Percentiles rank a stretch among this genome's conserved stretches.
Evolutionary conservation across 768 basidiomycete genomes (phyloP).

Genomic region (Agrocybe praecox): DNA sequence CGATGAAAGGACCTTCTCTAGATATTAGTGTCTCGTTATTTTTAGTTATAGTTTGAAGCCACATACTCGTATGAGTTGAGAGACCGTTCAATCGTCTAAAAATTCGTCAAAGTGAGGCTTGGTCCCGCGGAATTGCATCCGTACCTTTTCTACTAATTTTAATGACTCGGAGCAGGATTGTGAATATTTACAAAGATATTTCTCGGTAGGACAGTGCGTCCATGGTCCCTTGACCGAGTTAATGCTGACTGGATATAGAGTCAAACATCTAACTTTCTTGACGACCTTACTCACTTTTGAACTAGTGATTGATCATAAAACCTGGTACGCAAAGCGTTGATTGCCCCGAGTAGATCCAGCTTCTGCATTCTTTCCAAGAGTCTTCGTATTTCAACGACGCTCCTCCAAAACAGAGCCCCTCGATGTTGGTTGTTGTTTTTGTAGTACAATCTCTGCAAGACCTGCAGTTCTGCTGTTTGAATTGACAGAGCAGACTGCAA

Average conservation of each 20-base stretch:
- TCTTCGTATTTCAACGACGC: slow-evolving; percentile 60
- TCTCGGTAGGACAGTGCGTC: slow-evolving; percentile 55
- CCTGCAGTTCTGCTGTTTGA: slow-evolving; percentile 52
- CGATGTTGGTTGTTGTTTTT: slow-evolving; percentile 83
- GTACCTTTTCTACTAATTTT: slow-evolving; percentile 38
- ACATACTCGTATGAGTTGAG: slow-evolving; percentile 57
- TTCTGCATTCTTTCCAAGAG: slow-evolving; percentile 42
- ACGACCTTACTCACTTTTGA: slow-evolving; percentile 38
- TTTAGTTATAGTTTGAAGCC: neutral
- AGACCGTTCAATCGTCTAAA: slow-evolving; percentile 25
- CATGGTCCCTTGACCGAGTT: slow-evolving; percentile 63
- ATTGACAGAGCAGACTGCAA: slow-evolving; percentile 45
- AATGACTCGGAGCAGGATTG: slow-evolving; percentile 11
- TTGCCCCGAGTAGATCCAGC: slow-evolving; percentile 28
- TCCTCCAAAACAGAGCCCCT: slow-evolving; percentile 69
- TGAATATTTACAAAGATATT: slow-evolving; percentile 8
- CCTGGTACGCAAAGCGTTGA: slow-evolving; percentile 45
- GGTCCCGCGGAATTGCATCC: neutral
- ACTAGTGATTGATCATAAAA: slow-evolving; percentile 46
- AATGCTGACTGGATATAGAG: slow-evolving; percentile 32
- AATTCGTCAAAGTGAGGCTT: neutral
- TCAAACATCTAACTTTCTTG: neutral
- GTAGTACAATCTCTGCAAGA: slow-evolving; percentile 73
- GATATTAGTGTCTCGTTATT: neutral
- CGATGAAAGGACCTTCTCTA: slow-evolving; percentile 57